A percentile compares a stretch with the other conserved stretches of the same genome.
These are phyloP conservation scores for Suillus variegatus DNA, from an alignment of 768 basidiomycete genomes.

Conservation along the genomic window DNA sequence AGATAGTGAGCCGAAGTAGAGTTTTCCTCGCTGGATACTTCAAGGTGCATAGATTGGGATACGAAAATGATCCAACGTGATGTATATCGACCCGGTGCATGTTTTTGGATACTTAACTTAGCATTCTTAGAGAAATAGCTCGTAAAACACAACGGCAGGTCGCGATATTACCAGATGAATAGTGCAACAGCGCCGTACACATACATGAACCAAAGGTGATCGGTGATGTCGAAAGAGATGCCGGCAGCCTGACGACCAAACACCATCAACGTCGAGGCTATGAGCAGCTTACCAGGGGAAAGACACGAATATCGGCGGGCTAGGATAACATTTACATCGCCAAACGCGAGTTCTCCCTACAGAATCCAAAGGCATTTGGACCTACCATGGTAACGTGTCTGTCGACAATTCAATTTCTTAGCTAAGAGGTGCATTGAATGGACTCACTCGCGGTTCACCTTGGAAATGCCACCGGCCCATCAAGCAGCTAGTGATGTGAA, in stretches of 20 bases:
- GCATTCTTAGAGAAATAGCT: background rate
- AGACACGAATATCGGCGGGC: constrained; percentile 3
- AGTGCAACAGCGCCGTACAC: background rate
- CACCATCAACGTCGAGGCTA: background rate
- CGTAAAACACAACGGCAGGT: background rate
- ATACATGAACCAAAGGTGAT: constrained; percentile 1
- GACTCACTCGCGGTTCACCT: constrained; percentile 9
- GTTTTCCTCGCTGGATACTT: background rate
- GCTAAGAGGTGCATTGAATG: constrained; percentile 42
- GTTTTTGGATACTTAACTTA: background rate
- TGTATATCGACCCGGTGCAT: background rate
- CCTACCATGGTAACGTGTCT: background rate
- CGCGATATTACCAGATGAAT: background rate
- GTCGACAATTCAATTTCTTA: constrained; percentile 37
- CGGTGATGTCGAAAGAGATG: background rate
- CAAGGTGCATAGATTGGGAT: background rate
- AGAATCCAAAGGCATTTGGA: background rate
- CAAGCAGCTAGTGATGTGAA: background rate
- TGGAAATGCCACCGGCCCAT: background rate
- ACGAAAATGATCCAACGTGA: background rate
- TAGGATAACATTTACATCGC: background rate
- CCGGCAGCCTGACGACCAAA: background rate
- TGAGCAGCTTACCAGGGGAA: background rate
- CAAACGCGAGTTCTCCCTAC: background rate
- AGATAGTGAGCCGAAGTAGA: constrained; percentile 60